These are phyloP conservation scores for Arabidopsis hybrid DNA, from an alignment of 441 rosid genomes.

Conservation along the genomic window DNA sequence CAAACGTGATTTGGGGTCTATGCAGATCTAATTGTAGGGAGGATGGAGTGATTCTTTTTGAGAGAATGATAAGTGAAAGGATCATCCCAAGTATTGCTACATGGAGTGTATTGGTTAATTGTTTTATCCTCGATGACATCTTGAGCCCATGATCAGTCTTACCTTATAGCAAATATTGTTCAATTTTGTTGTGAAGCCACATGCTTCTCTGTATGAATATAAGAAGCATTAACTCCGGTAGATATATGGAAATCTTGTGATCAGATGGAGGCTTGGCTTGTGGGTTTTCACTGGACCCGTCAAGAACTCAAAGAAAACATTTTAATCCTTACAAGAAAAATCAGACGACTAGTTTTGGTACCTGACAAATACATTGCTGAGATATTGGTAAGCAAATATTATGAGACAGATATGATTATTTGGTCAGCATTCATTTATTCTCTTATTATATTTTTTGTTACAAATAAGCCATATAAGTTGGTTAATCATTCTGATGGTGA, in stretches of 20 bases:
- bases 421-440: conserved; percentile 1
- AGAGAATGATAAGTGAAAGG: conserved; percentile 61
- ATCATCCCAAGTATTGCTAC: conserved; percentile 65
- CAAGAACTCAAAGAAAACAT: conserved; percentile 11
- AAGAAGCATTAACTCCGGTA: background rate
- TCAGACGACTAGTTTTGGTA: background rate
- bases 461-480: background rate
- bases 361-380: conserved; percentile 19
- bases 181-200: conserved; percentile 20
- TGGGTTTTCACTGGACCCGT: conserved; percentile 12
- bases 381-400: conserved; percentile 25
- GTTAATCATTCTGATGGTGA: too few species aligned
- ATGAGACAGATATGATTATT: conserved; percentile 13
- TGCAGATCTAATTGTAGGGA: conserved; percentile 59
- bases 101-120: conserved; percentile 76
- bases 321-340: background rate
- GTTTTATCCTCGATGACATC: conserved; percentile 59
- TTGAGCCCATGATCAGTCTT: conserved; percentile 34
- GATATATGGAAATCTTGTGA: conserved; percentile 10
- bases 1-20: conserved; percentile 71
- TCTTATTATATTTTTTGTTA: background rate
- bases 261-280: conserved; percentile 3
- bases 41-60: conserved; percentile 55
- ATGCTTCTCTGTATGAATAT: background rate
- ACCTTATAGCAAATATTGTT: conserved; percentile 10